Evolutionary conservation across 208 protist genomes (phyloP).

Genomic region (Sergeia podlipaevii): DNA sequence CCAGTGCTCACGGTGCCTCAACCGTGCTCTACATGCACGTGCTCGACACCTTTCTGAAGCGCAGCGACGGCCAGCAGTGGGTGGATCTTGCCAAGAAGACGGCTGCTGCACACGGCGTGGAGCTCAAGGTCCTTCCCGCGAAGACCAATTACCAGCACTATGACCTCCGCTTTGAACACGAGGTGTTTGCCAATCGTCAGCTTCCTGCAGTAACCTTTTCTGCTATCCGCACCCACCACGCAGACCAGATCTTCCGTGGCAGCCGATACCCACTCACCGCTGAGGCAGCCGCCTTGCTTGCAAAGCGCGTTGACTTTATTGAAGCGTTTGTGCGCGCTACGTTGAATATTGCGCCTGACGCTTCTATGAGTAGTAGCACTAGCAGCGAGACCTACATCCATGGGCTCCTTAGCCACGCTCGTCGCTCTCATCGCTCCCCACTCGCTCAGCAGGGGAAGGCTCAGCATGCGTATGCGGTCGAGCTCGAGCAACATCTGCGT

Average conservation of each 20-base stretch:
- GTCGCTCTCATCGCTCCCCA: constrained; percentile 37
- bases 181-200: constrained; percentile 70
- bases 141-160: constrained; percentile 84
- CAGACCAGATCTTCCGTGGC: constrained; percentile 66
- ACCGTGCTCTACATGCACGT: constrained; percentile 71
- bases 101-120: constrained; percentile 32
- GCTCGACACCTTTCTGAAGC: constrained; percentile 54
- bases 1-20: not conserved
- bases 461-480: constrained; percentile 30
- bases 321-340: constrained; percentile 48
- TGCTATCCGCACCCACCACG: constrained; percentile 31
- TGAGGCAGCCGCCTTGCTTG: constrained; percentile 15
- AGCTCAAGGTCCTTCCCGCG: constrained; percentile 41
- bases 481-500: constrained; percentile 48
- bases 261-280: constrained; percentile 16
- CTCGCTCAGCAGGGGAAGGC: constrained; percentile 26
- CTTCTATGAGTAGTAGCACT: constrained; percentile 16
- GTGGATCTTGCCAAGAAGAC: constrained; percentile 39
- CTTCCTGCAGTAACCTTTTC: constrained; percentile 77
- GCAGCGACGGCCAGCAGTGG: constrained; percentile 35
- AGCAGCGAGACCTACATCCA: constrained; percentile 48
- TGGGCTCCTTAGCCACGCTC: constrained; percentile 46
- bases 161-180: constrained; percentile 83
- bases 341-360: not conserved
- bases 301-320: constrained; percentile 53